Evolutionary conservation across 306 rosid species (phyloP).

Genomic region (Quercus bicolor): DNA sequence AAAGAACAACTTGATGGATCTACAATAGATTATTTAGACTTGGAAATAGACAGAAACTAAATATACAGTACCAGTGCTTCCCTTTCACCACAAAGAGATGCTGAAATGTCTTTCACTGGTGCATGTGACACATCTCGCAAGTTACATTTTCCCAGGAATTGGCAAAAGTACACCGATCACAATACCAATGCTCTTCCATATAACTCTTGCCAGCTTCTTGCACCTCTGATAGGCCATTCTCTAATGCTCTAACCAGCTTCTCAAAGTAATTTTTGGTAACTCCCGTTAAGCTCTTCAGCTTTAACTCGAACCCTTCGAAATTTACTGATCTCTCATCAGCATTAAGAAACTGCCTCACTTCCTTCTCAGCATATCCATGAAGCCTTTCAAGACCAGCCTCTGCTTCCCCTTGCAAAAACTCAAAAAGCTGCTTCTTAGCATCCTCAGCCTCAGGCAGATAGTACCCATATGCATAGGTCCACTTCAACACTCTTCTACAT

Average conservation of each 20-base stretch:
- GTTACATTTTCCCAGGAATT: too few relatives aligned
- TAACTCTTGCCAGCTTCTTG: not conserved
- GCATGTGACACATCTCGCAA: too few relatives aligned
- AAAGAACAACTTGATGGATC: too few relatives aligned
- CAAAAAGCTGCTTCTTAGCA: constrained; percentile 25
- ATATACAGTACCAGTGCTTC: too few relatives aligned
- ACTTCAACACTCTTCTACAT: constrained; percentile 48
- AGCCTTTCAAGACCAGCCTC: constrained; percentile 37
- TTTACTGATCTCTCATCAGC: not conserved
- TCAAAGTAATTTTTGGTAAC: constrained; percentile 28
- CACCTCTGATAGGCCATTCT: constrained; percentile 58
- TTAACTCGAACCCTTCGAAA: not conserved
- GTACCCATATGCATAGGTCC: constrained; percentile 56
- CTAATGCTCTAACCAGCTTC: constrained; percentile 61
- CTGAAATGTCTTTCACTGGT: too few relatives aligned
- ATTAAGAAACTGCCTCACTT: not conserved
- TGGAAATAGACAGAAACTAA: too few relatives aligned
- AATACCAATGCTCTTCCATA: not conserved
- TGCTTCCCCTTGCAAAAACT: constrained; percentile 30
- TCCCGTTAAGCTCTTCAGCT: constrained; percentile 13
- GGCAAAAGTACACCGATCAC: too few relatives aligned
- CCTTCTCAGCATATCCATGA: constrained; percentile 20
- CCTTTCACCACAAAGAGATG: too few relatives aligned
- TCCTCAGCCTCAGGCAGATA: constrained; percentile 28
- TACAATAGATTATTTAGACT: too few relatives aligned